Conservation (phyloP, 768 basidiomycete species). For the Mycena chlorophos region DNA sequence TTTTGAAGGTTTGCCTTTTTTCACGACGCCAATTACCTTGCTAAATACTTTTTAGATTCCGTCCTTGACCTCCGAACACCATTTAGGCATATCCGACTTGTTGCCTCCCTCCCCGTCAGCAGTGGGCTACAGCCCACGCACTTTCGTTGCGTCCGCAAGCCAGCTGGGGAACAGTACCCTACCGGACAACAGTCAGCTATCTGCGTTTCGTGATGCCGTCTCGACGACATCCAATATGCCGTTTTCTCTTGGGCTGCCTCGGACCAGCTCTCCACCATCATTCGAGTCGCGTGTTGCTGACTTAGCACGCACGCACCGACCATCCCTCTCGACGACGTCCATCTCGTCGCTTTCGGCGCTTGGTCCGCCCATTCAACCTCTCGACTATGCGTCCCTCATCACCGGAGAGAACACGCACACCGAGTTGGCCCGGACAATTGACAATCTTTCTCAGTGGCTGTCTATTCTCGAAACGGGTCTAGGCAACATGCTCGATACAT, state of each 20-base stretch:
- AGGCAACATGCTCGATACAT: constrained; percentile 58
- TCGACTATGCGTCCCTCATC: constrained; percentile 66
- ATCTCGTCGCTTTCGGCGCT: constrained; percentile 27
- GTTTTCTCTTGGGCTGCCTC: constrained; percentile 41
- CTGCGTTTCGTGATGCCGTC: constrained; percentile 26
- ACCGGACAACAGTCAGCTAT: constrained; percentile 21
- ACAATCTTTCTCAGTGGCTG: constrained; percentile 77
- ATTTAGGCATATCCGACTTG: constrained; percentile 65
- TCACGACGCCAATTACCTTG: neutral
- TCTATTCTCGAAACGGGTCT: constrained; percentile 73
- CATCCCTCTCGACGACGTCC: constrained; percentile 36
- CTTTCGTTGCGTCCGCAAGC: constrained; percentile 39
- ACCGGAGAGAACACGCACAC: constrained; percentile 59
- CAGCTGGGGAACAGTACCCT: constrained; percentile 33
- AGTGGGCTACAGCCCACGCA: constrained; percentile 37
- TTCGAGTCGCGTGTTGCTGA: constrained; percentile 25
- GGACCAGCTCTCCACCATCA: constrained; percentile 33
- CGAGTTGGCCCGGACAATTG: constrained; percentile 72
- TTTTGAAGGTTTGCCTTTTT: constrained; percentile 55
- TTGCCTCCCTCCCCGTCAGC: constrained; percentile 73
- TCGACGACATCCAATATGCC: constrained; percentile 23
- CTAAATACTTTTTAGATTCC: constrained; percentile 48
- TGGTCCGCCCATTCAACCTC: constrained; percentile 56
- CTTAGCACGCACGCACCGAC: constrained; percentile 27
- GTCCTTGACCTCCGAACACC: constrained; percentile 66